Evolutionary conservation across 805 yeast genomes (phyloP).

Genomic region (Ogataea neopini): DNA sequence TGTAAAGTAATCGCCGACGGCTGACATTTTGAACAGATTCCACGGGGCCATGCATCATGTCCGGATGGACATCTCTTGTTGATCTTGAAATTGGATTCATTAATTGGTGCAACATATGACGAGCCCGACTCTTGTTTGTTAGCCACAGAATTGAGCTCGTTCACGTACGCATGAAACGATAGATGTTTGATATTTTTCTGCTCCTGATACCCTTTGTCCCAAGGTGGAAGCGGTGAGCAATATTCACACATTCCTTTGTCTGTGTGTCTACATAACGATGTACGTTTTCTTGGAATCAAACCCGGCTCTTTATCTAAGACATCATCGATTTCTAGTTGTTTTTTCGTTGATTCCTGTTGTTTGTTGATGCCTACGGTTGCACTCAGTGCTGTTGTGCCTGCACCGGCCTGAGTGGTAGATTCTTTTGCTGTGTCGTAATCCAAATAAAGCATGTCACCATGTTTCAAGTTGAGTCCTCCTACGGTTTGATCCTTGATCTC

Average conservation of each 20-base stretch:
- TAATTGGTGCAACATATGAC: constrained; percentile 79
- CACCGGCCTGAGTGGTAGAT: constrained; percentile 3
- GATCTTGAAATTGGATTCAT: constrained; percentile 69
- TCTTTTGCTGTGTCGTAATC: constrained; percentile 32
- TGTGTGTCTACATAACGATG: constrained; percentile 78
- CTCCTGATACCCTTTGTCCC: constrained; percentile 77
- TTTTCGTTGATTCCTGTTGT: constrained; percentile 11
- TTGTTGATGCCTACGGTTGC: constrained; percentile 10
- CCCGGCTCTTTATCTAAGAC: constrained; percentile 68
- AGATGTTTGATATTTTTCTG: constrained; percentile 81
- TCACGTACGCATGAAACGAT: constrained; percentile 82
- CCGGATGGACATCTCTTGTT: constrained; percentile 69
- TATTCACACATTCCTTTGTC: constrained; percentile 98
- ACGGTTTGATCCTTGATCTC: constrained; percentile 34
- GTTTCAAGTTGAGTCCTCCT: constrained; percentile 49
- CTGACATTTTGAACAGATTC: constrained; percentile 95
- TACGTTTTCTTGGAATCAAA: constrained; percentile 61
- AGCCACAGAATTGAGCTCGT: constrained; percentile 65
- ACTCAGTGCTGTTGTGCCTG: not conserved
- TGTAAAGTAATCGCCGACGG: constrained; percentile 93
- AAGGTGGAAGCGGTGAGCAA: constrained; percentile 94
- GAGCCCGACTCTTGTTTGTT: constrained; percentile 59
- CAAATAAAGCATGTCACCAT: constrained; percentile 61
- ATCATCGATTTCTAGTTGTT: constrained; percentile 68
- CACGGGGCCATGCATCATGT: constrained; percentile 92